Evolutionary conservation across 345 rosid genomes (phyloP).

Genomic region (Combretum micranthum): DNA sequence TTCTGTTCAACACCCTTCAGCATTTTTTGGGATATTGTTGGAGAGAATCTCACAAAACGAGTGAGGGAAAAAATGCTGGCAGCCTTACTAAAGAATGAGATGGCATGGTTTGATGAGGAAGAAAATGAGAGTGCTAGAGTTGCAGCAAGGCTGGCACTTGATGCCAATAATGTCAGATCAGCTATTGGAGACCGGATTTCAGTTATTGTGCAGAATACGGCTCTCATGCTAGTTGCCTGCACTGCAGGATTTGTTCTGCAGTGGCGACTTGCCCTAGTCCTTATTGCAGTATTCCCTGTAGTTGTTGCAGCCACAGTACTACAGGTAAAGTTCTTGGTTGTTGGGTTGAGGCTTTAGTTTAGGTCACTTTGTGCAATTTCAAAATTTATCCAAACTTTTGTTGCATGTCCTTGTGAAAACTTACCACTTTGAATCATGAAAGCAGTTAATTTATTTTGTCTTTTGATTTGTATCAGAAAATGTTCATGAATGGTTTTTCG

Average conservation of each 20-base stretch:
- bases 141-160: slow-evolving; percentile 83
- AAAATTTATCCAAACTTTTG: not conserved
- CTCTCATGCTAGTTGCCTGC: slow-evolving; percentile 93
- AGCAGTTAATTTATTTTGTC: not conserved
- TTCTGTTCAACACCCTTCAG: slow-evolving; percentile 87
- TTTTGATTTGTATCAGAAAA: slow-evolving; percentile 53
- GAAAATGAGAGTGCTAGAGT: slow-evolving; percentile 94
- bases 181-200: slow-evolving; percentile 97
- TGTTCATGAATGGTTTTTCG: slow-evolving; percentile 96
- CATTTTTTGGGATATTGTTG: slow-evolving; percentile 99
- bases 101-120: slow-evolving; percentile 99
- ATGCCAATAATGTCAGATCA: slow-evolving; percentile 95
- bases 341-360: not conserved
- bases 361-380: not conserved
- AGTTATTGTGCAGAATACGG: slow-evolving; percentile 92
- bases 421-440: not conserved
- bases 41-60: slow-evolving; percentile 93
- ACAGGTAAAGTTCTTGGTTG: slow-evolving; percentile 49
- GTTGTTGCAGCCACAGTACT: slow-evolving; percentile 98
- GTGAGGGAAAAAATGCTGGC: slow-evolving; percentile 91
- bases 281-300: slow-evolving; percentile 85
- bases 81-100: slow-evolving; percentile 83
- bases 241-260: slow-evolving; percentile 95
- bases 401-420: not conserved
- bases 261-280: slow-evolving; percentile 98